Conservation (phyloP, 352 stramenopile species). For the Aphanomyces cochlioides region DNA sequence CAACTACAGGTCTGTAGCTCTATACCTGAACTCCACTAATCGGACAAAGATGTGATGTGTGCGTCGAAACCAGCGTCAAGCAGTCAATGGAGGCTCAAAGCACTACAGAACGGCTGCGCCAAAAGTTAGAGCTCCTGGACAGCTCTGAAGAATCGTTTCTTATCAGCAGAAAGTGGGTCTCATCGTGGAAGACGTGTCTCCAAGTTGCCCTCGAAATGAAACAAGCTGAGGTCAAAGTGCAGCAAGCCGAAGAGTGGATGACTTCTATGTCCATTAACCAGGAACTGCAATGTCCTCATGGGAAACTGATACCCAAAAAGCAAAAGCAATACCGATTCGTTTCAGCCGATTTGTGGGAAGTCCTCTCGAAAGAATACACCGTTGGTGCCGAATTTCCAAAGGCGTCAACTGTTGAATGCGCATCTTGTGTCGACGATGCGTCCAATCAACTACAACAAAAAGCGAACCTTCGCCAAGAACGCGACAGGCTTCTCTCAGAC, state of each 20-base stretch:
- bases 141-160: constrained; percentile 19
- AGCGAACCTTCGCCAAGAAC: constrained; percentile 44
- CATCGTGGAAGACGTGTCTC: constrained; percentile 11
- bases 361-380: constrained; percentile 54
- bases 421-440: constrained; percentile 52
- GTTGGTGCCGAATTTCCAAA: constrained; percentile 42
- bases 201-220: constrained; percentile 21
- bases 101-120: background rate
- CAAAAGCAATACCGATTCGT: constrained; percentile 56
- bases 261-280: constrained; percentile 57
- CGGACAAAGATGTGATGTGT: constrained; percentile 25
- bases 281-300: constrained; percentile 69
- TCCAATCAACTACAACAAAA: constrained; percentile 51
- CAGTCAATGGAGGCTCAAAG: background rate
- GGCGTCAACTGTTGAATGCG: constrained; percentile 40
- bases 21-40: no score
- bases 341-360: constrained; percentile 48
- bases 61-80: background rate
- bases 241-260: constrained; percentile 29
- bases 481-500: constrained; percentile 58
- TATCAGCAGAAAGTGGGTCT: constrained; percentile 31
- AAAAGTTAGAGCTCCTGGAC: constrained; percentile 1
- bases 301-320: constrained; percentile 61
- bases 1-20: background rate
- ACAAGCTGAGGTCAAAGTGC: constrained; percentile 31